phyloP scores from a whole-genome alignment of 2,329 filamentous ascomycete species.

The Boeremia exigua region DNA sequence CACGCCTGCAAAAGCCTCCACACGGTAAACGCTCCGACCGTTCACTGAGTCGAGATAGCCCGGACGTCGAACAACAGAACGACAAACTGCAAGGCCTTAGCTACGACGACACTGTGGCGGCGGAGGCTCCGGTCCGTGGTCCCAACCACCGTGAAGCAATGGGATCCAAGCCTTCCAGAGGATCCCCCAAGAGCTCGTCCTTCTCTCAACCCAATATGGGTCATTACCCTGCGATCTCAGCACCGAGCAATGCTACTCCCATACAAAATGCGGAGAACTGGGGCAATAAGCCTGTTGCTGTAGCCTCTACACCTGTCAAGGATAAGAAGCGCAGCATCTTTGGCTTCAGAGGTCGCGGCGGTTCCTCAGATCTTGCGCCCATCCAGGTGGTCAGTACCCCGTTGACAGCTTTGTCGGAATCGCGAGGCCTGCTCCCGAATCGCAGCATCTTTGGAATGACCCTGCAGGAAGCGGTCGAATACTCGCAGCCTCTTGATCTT shows the following conservation, averaged over 20 bases:
- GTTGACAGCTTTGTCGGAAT: constrained; percentile 25
- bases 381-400: constrained; percentile 26
- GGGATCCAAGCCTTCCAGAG: constrained; percentile 23
- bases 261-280: constrained; percentile 84
- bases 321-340: constrained; percentile 79
- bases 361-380: constrained; percentile 69
- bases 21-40: constrained; percentile 35
- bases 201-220: constrained; percentile 37
- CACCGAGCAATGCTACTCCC: constrained; percentile 79
- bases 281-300: constrained; percentile 73
- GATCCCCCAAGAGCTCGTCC: constrained; percentile 45
- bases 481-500: constrained; percentile 74
- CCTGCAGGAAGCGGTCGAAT: constrained; percentile 83
- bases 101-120: constrained; percentile 64
- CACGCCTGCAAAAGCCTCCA: constrained; percentile 51
- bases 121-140: constrained; percentile 62
- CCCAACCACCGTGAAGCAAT: constrained; percentile 41
- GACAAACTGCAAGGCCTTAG: constrained; percentile 56
- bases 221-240: constrained; percentile 69
- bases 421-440: constrained; percentile 52
- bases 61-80: constrained; percentile 43
- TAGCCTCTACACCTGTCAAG: constrained; percentile 65
- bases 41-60: constrained; percentile 46
- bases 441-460: constrained; percentile 80
- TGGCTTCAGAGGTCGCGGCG: constrained; percentile 67